Percentiles rank a stretch among this genome's conserved stretches.
These are phyloP conservation scores for Euryodendron excelsum DNA, from an alignment of 148 eudicot species.

Conservation along the genomic window DNA sequence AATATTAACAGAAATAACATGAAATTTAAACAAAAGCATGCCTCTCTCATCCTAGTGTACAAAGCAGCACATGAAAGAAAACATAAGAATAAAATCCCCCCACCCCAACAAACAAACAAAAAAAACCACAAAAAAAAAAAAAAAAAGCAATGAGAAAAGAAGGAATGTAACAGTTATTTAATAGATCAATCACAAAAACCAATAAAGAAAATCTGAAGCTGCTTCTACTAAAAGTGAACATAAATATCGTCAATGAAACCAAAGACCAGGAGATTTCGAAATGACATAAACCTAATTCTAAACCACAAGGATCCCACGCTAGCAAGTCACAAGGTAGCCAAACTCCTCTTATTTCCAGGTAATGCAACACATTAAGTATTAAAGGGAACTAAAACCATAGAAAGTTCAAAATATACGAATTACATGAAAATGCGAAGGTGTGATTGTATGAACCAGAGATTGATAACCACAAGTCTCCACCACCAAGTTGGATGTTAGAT, in stretches of 20 bases:
- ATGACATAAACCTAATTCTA: neutral
- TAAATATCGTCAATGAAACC: neutral
- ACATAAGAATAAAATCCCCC: neutral
- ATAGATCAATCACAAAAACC: neutral
- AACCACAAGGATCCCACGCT: neutral
- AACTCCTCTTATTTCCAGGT: neutral
- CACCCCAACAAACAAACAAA: too few relatives aligned
- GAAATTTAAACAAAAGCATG: neutral
- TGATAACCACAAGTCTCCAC: too few relatives aligned
- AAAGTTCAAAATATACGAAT: too few relatives aligned
- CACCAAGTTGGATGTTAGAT: neutral
- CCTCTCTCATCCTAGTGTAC: neutral
- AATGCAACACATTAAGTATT: too few relatives aligned
- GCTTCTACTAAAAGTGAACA: conserved; percentile 6
- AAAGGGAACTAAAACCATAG: too few relatives aligned
- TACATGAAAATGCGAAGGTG: neutral
- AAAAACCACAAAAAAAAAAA: neutral
- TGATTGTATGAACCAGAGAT: too few relatives aligned
- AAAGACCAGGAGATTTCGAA: neutral
- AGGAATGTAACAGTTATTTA: neutral
- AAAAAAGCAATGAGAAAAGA: neutral
- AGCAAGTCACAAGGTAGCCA: conserved; percentile 3
- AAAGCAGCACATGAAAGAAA: neutral
- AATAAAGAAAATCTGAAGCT: neutral
- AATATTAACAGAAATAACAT: neutral